These are phyloP conservation scores for Ophiostoma sp. DNA, from an alignment of 2,329 filamentous ascomycete genomes.

Conservation along the genomic window DNA sequence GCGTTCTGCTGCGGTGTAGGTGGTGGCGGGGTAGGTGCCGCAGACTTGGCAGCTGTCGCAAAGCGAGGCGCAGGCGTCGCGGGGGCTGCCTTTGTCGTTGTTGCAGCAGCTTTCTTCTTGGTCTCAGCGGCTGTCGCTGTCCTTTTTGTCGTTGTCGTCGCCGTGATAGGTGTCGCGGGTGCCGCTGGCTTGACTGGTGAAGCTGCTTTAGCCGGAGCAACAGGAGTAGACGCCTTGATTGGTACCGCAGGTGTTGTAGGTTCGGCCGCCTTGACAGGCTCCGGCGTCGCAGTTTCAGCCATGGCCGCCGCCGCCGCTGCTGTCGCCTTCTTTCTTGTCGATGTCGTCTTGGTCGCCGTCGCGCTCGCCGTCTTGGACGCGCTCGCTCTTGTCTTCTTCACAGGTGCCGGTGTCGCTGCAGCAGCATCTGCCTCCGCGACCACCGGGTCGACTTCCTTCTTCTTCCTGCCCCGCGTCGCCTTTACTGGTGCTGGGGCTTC, in stretches of 20 bases:
- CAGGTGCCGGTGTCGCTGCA: not conserved
- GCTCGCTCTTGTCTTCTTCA: slow-evolving; percentile 19
- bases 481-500: not conserved
- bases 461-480: slow-evolving; percentile 15
- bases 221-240: not conserved
- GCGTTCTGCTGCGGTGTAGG: not conserved
- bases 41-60: slow-evolving; percentile 3
- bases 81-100: not conserved
- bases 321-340: slow-evolving; percentile 11
- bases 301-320: not conserved
- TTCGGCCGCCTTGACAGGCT: not conserved
- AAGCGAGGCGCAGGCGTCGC: slow-evolving; percentile 4
- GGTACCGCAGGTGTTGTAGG: not conserved
- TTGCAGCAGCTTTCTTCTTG: slow-evolving; percentile 4
- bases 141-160: not conserved
- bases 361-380: slow-evolving; percentile 18
- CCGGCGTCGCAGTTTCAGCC: not conserved
- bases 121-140: not conserved
- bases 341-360: slow-evolving; percentile 19
- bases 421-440: not conserved
- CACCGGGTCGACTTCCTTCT: slow-evolving; percentile 25
- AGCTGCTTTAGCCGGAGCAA: not conserved
- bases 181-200: not conserved
- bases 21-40: not conserved
- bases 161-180: not conserved